These are phyloP conservation scores for Protostelium mycophagum DNA, from an alignment of 78 protist genomes.

Conservation along the genomic window DNA sequence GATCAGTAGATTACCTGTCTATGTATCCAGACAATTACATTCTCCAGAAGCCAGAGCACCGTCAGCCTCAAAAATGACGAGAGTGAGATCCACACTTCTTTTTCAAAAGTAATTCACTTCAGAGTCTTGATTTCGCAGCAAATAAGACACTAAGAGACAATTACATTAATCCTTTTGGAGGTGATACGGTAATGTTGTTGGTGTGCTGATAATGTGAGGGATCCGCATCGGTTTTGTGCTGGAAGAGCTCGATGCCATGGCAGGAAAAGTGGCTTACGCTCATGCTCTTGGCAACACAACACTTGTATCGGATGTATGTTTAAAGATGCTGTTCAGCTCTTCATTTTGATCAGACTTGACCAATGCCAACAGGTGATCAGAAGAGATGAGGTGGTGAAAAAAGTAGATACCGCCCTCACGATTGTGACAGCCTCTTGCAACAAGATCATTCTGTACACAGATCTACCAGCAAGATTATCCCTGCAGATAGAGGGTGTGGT, in stretches of 20 bases:
- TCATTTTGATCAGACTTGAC: background rate
- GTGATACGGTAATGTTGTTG: background rate
- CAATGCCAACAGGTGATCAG: background rate
- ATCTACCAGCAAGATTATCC: constrained; percentile 31
- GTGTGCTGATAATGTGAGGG: background rate
- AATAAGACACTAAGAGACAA: background rate
- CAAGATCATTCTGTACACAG: constrained; percentile 31
- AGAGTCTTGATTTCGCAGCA: background rate
- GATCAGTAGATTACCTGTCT: too few relatives aligned
- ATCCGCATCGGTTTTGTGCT: constrained; percentile 51
- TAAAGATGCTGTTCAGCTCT: background rate
- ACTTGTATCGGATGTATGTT: background rate
- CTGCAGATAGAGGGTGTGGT: constrained; percentile 39
- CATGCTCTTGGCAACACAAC: background rate
- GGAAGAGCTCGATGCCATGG: constrained; percentile 58
- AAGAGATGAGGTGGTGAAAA: constrained; percentile 44
- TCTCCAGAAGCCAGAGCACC: too few relatives aligned
- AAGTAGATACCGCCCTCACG: constrained; percentile 14
- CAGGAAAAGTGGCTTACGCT: constrained; percentile 25
- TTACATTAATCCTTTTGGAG: background rate
- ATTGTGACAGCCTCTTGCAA: constrained; percentile 49
- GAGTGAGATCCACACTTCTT: too few relatives aligned
- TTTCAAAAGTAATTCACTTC: too few relatives aligned
- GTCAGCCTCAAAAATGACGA: too few relatives aligned
- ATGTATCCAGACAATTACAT: too few relatives aligned